Base-by-base conservation (phyloP, 306 rosid genomes). In the Delonix regia region DNA sequence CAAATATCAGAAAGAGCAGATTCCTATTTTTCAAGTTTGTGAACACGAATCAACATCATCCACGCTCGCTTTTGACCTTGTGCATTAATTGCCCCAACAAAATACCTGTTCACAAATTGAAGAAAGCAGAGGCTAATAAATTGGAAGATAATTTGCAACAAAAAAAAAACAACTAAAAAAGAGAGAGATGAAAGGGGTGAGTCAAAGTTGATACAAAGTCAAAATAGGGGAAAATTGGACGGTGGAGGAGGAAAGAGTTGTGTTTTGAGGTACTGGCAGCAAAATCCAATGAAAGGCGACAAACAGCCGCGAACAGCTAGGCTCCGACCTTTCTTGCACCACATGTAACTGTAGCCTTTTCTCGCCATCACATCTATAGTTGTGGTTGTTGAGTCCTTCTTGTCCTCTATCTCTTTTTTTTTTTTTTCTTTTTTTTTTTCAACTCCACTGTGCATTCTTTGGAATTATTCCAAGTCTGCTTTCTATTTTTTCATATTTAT, bases 221-320 rank as follows among this genome's bases (percentile, higher is more conserved):
- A 44, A 44, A 71, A 78, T 64, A 30, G 2, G 33, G 33, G 33
- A 1, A 4, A 4, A 4, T 30, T 1, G 4, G 2, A 30, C 4
- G 33, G 15, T 55, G 6, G 14, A 55, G 13, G 30, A 21, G 28
- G 33, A 19, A 4, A 12, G 18, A 24, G 5, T 14, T 22, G 9
- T 24, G 7, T 9, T 22, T 0, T 2, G 38, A 25, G 36, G 64
- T 9, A 4, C 25, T 34, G 33, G 64, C n/a, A 2, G 36, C 82
- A 63, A 34, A 1, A 33, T 3, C 25, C 86, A 78, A 82, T 44
- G 73, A 80, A 70, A 16, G 90, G 83, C 51, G 88, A 83, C 89
- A 84, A 83, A 80, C 83, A 83, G 81, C 94, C 82, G 87, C 85
- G 75, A 69, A 89, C 88, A 82, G 87, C 61, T 77, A 85, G 89